phyloP scores from a whole-genome alignment of 2,329 filamentous ascomycete genomes.

The Claviceps capensis region DNA sequence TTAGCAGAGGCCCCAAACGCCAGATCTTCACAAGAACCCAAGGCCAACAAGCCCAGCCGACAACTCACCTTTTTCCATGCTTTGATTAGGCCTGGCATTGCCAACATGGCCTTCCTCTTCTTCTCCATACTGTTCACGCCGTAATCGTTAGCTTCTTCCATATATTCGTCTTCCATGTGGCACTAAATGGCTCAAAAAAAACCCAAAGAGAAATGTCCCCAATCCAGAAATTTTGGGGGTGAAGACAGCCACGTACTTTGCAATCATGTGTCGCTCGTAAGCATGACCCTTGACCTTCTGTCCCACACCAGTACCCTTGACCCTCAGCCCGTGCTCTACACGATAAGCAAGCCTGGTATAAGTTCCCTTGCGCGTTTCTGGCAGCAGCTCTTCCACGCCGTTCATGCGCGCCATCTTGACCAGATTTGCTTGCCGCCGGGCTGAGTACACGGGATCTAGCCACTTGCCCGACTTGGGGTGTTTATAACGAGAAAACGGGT shows the following conservation, averaged over 20 bases:
- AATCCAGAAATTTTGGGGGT: no score
- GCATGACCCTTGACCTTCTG: constrained; percentile 91
- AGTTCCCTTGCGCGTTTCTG: constrained; percentile 62
- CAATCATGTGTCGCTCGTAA: constrained; percentile 77
- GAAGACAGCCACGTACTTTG: constrained; percentile 37
- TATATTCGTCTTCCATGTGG: background rate
- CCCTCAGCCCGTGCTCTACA: constrained; percentile 65
- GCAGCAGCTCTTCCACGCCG: constrained; percentile 70
- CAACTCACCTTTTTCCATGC: constrained; percentile 81
- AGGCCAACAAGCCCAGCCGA: background rate
- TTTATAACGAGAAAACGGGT: constrained; percentile 75
- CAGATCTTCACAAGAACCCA: no score
- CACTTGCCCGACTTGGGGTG: constrained; percentile 69
- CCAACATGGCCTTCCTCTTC: constrained; percentile 81
- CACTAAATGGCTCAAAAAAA: background rate
- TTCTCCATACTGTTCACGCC: constrained; percentile 54
- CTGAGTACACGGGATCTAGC: constrained; percentile 70
- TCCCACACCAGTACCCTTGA: constrained; percentile 87
- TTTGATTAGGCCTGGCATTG: constrained; percentile 84
- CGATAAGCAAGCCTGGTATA: constrained; percentile 54
- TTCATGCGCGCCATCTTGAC: constrained; percentile 71
- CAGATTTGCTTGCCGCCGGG: constrained; percentile 79
- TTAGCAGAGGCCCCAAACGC: constrained; percentile 16
- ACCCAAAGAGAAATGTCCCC: background rate
- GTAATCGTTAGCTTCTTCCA: constrained; percentile 5